Evolutionary conservation across 805 yeast species (phyloP).

Genomic region (Metschnikowia arizonensis): DNA sequence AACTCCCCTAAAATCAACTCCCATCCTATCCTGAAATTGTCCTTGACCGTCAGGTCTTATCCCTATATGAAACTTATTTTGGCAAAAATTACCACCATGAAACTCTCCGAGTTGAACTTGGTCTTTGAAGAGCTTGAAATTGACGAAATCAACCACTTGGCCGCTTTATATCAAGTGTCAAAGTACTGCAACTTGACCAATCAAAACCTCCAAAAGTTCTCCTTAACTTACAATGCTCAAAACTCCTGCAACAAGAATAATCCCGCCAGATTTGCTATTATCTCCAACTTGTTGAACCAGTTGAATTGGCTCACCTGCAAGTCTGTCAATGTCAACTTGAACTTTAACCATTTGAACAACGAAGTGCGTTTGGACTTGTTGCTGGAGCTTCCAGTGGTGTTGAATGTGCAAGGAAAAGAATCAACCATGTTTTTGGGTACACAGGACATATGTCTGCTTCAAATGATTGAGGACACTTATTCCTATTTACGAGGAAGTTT

Average conservation of each 20-base stretch:
- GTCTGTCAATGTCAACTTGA: conserved; percentile 8
- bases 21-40: conserved; percentile 1
- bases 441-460: conserved; percentile 6
- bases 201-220: conserved; percentile 7
- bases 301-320: conserved; percentile 14
- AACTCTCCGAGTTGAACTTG: conserved; percentile 11
- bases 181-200: conserved; percentile 6
- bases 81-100: conserved; percentile 4
- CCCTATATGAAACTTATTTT: conserved; percentile 5
- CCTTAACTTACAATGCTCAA: conserved; percentile 13
- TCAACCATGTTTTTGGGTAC: not conserved
- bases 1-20: too few relatives aligned
- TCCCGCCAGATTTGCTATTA: conserved; percentile 13
- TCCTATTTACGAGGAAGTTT: conserved; percentile 12
- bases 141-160: conserved; percentile 6
- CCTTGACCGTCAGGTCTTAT: conserved; percentile 5
- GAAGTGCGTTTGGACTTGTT: conserved; percentile 14
- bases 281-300: conserved; percentile 13
- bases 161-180: conserved; percentile 8
- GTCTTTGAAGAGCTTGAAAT: conserved; percentile 7
- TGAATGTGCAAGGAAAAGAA: conserved; percentile 9
- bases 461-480: conserved; percentile 10
- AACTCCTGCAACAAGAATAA: conserved; percentile 10
- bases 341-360: conserved; percentile 11
- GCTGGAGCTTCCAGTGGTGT: conserved; percentile 14